Base-by-base conservation (phyloP, 139 green algal species). In the Pleodorina starrii region DNA sequence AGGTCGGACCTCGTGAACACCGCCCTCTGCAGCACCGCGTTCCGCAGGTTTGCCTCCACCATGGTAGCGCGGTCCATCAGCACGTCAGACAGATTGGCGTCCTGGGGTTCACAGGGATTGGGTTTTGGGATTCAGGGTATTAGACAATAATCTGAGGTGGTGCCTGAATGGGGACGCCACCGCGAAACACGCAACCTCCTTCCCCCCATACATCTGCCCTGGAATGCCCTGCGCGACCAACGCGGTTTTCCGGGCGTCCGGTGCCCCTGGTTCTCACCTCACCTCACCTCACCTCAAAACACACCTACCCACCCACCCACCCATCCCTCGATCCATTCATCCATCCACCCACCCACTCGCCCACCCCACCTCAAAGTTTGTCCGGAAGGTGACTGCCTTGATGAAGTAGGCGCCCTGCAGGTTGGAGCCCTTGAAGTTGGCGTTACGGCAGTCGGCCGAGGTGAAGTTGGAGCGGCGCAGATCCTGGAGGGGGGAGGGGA, bases 381-480 rank as follows among this genome's bases (percentile, higher is more conserved):
- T 90, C 32, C 91, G 57, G 78, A 86, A 93, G 0, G 90, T 89
- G 19, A 94, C 92, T 23, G 89, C 81, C 88, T 97, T 96, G 63
- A 96, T 98, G 93, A 97, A 96, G 90, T 98, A 97, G 0, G 91
- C 90, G 0, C 93, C 96, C 60, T 94, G 89, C 51, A 95, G 83
- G 78, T 96, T 96, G 36, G 89, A 42, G 36, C 87, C 91, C 17
- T 93, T 93, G 85, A 98, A 98, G 78, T 79, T 88, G 51, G 89
- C 84, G 32, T 89, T 78, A 69, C 85, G 87, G 57, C 84, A 93
- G 69, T 96, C 91, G 17, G 96, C 96, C 10, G 95, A 93, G 27
- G 97, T 99, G 94, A 99, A 99, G 92, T 99, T 99, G 19, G 91
- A 95, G 19, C 97, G 91, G 38, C 95, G 91, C 51, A 98, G 89